Evolutionary conservation across 345 rosid species (phyloP).

Genomic region (Toxicodendron radicans): DNA sequence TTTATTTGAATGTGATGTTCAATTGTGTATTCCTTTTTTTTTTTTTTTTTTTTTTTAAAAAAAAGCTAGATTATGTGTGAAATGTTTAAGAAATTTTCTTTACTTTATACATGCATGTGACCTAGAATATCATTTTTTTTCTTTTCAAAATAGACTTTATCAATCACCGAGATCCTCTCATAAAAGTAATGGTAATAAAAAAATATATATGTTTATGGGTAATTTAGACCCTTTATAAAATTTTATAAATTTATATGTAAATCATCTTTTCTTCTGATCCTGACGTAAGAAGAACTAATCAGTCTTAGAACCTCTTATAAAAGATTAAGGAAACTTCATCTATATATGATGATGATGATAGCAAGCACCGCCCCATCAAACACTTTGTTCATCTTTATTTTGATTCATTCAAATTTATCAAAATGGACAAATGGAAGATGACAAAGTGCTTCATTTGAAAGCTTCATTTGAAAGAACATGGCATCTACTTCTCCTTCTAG

Average conservation of each 20-base stretch:
- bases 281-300: no score
- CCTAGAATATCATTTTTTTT: background rate
- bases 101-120: background rate
- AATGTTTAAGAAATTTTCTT: background rate
- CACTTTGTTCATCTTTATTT: background rate
- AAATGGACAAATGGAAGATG: slow-evolving; percentile 29
- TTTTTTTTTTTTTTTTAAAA: background rate
- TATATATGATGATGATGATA: slow-evolving; percentile 14
- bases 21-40: slow-evolving; percentile 1
- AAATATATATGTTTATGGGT: background rate
- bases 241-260: no score
- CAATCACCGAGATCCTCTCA: background rate
- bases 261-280: no score
- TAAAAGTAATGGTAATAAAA: background rate
- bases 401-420: background rate
- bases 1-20: background rate
- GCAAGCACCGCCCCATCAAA: slow-evolving; percentile 41
- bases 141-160: background rate
- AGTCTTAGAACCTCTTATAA: no score
- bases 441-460: slow-evolving; percentile 46
- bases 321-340: background rate
- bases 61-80: background rate
- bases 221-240: no score
- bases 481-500: slow-evolving; percentile 25
- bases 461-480: slow-evolving; percentile 30